phyloP scores from a whole-genome alignment of 257 asterid genomes.

The Solanum sitiens region DNA sequence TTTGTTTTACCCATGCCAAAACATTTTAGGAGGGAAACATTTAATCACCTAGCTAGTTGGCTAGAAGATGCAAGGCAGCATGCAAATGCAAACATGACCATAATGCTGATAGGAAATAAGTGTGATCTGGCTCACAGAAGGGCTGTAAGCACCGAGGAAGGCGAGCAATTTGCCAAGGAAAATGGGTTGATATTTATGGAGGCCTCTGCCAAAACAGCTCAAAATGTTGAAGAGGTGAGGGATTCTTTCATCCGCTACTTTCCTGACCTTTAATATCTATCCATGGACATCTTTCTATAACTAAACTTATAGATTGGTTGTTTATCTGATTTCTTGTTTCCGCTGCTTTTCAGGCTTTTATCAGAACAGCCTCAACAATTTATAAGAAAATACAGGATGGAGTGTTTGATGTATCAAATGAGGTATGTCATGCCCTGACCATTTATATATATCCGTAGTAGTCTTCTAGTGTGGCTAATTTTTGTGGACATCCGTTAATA shows the following conservation, averaged over 20 bases:
- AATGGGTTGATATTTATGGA: constrained; percentile 80
- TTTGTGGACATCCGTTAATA: neutral
- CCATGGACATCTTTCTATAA: neutral
- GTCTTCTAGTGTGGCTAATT: neutral
- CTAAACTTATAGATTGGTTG: neutral
- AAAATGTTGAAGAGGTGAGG: constrained; percentile 73
- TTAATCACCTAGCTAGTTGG: constrained; percentile 75
- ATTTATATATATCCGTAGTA: neutral
- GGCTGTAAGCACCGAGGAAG: constrained; percentile 83
- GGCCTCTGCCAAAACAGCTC: constrained; percentile 83
- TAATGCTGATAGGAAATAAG: constrained; percentile 80
- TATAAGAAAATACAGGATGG: constrained; percentile 96
- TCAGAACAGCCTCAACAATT: constrained; percentile 74
- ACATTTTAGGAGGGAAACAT: constrained; percentile 66
- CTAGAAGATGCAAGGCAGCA: constrained; percentile 79
- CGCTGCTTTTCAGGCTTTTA: constrained; percentile 59
- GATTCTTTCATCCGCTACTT: neutral
- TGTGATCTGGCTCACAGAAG: constrained; percentile 71
- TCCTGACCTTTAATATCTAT: neutral
- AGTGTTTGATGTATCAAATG: constrained; percentile 86
- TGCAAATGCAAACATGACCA: constrained; percentile 58
- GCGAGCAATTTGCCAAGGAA: constrained; percentile 69
- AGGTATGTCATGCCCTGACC: constrained; percentile 34
- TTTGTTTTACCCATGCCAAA: neutral
- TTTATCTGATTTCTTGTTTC: neutral